Conservation (phyloP, 2,329 filamentous ascomycete species). For the Pestalotiopsis sp. region DNA sequence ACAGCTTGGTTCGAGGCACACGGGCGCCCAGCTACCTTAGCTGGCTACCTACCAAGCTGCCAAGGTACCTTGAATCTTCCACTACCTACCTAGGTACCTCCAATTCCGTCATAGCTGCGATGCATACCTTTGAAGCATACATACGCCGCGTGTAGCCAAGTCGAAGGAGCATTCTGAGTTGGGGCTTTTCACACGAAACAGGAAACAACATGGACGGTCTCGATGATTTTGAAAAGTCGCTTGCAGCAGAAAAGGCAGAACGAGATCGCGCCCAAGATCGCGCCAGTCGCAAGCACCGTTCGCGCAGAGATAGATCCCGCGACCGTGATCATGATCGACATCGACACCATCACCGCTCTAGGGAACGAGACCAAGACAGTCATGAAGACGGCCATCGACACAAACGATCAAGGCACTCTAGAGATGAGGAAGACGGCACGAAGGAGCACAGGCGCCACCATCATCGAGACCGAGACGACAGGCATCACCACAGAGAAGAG, state of each 20-base stretch:
- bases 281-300: slow-evolving; percentile 42
- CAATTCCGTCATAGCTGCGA: slow-evolving; percentile 5
- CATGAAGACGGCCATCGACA: slow-evolving; percentile 60
- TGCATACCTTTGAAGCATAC: background rate
- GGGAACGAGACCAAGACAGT: slow-evolving; percentile 42
- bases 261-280: slow-evolving; percentile 52
- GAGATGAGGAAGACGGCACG: slow-evolving; percentile 53
- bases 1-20: background rate
- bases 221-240: slow-evolving; percentile 76
- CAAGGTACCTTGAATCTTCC: too few species aligned
- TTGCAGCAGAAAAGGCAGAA: slow-evolving; percentile 66
- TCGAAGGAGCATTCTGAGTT: too few species aligned
- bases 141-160: background rate
- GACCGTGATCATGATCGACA: slow-evolving; percentile 25
- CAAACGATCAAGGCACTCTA: slow-evolving; percentile 65
- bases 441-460: slow-evolving; percentile 34
- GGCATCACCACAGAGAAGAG: slow-evolving; percentile 20
- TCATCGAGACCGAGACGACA: slow-evolving; percentile 36
- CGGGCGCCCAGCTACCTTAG: background rate
- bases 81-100: background rate
- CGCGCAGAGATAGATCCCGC: slow-evolving; percentile 29
- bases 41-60: too few species aligned
- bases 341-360: slow-evolving; percentile 36
- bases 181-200: too few species aligned
- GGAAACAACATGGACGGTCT: slow-evolving; percentile 50